phyloP scores from a whole-genome alignment of 257 asterid species.

The Misopates orontium region DNA sequence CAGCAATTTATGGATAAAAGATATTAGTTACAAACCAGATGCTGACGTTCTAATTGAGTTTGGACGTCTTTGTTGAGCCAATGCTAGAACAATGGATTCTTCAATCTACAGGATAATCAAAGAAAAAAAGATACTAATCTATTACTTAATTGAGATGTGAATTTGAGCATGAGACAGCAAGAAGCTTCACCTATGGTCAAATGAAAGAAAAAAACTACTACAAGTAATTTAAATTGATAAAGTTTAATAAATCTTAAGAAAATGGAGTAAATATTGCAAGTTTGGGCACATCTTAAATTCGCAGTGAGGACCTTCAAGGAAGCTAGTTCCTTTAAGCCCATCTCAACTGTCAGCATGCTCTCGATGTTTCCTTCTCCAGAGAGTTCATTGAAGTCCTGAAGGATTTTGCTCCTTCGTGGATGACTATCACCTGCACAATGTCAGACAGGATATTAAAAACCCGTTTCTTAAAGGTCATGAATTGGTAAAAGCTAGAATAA shows the following conservation, averaged over 20 bases:
- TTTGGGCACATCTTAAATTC: not conserved
- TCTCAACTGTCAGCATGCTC: conserved; percentile 92
- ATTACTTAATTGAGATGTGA: not conserved
- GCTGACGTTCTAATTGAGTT: conserved; percentile 73
- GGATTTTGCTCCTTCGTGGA: conserved; percentile 56
- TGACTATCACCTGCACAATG: conserved; percentile 56
- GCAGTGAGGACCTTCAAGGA: conserved; percentile 67
- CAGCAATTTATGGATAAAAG: conserved; percentile 11
- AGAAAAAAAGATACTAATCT: conserved; percentile 1
- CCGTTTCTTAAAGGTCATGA: not conserved
- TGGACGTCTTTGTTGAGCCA: conserved; percentile 87
- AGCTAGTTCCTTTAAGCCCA: conserved; percentile 92
- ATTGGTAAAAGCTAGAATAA: not conserved
- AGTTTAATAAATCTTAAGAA: not conserved
- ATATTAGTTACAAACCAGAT: conserved; percentile 52
- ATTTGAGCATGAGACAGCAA: conserved; percentile 22
- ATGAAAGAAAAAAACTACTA: conserved; percentile 10
- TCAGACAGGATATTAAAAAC: conserved; percentile 15
- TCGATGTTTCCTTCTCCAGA: conserved; percentile 95
- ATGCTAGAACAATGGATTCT: conserved; percentile 81
- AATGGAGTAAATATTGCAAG: conserved; percentile 18
- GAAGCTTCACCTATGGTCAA: conserved; percentile 23
- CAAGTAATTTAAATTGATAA: conserved; percentile 23
- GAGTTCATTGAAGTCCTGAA: conserved; percentile 79
- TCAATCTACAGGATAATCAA: conserved; percentile 58